Conservation (phyloP, 768 basidiomycete genomes). For the Termitomyces bulborhizus region DNA sequence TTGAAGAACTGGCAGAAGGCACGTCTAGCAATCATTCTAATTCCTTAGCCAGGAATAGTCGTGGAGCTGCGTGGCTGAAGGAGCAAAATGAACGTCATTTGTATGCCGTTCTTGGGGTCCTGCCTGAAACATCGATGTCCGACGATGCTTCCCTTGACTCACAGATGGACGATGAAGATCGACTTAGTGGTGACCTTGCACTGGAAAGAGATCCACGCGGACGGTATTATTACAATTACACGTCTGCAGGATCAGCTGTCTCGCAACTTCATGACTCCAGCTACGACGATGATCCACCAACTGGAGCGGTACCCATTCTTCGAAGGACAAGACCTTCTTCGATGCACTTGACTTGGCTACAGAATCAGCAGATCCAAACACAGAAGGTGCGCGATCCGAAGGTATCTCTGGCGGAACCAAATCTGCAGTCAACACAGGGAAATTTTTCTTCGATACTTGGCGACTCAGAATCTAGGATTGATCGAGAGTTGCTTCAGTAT, state of each 20-base stretch:
- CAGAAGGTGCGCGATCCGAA: slow-evolving; percentile 17
- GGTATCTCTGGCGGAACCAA: slow-evolving; percentile 17
- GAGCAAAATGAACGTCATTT: slow-evolving; percentile 73
- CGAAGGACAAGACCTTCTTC: slow-evolving; percentile 52
- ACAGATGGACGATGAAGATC: slow-evolving; percentile 29
- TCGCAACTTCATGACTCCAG: slow-evolving; percentile 49
- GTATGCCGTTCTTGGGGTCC: slow-evolving; percentile 50
- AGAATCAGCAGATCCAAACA: slow-evolving; percentile 42
- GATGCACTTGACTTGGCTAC: slow-evolving; percentile 62
- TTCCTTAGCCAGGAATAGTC: slow-evolving; percentile 47
- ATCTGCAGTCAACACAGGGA: slow-evolving; percentile 20
- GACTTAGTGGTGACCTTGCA: slow-evolving; percentile 56
- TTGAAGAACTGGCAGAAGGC: slow-evolving; percentile 35
- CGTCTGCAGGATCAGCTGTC: slow-evolving; percentile 38
- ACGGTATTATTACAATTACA: slow-evolving; percentile 74
- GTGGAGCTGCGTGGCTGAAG: slow-evolving; percentile 75
- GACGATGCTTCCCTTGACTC: slow-evolving; percentile 41
- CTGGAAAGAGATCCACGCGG: slow-evolving; percentile 63
- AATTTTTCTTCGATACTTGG: slow-evolving; percentile 3
- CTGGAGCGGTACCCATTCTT: slow-evolving; percentile 11
- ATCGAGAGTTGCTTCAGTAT: slow-evolving; percentile 47
- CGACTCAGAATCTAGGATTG: slow-evolving; percentile 13
- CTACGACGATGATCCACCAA: slow-evolving; percentile 41
- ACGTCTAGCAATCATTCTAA: slow-evolving; percentile 36
- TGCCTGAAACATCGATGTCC: slow-evolving; percentile 53